Evolutionary conservation across 192 early-diverging fungal genomes (phyloP), one percentile per base, ranked within the genome.

Genomic region (Coemansia sp.): DNA sequence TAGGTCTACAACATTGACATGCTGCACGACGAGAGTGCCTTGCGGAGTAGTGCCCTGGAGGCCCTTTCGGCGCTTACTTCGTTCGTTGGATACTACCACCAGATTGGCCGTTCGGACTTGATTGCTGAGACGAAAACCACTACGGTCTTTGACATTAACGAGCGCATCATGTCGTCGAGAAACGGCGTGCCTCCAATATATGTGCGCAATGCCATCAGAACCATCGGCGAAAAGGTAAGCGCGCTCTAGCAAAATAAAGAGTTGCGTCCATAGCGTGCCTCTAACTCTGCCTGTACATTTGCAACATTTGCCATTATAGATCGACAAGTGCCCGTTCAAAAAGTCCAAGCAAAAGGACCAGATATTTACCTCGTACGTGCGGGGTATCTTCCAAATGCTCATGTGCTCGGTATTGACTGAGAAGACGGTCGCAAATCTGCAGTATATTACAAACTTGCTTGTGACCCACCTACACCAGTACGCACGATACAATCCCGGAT

Each of bases 51-150:
- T 57, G 78, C 69, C 1, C 66, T 69, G 25, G 66, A 72, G 16
- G 73, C 73, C 0, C 39, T 81, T 23, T 69, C 66, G 4, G 64
- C 66, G 8, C 20, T 76, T 5, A 70, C 59, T 18, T 61, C 66
- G 11, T 76, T 52, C 56, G 60, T 72, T n/a, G 61, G 73, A n/a
- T 82, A 82, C 50, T 82, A 82, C 35, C 64, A 73, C 39, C 34
- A 43, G 18, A 26, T 82, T 6, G 65, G 64, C 2, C 28, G 55
- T 0, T 70, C 67, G 0, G 73, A 72, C 36, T 18, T 81, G 59
- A 68, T 81, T 23, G 65, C 53, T 13, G 26, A 37, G 20, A 34
- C 7, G 31, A 21, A 20, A 1, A 2, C 33, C 6, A 20, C 56
- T 10, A 58, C 34, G 33, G 21, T 16, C 13, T 0, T 34, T 8